These are phyloP conservation scores for Aspergillus intermedius DNA, from an alignment of 2,329 filamentous ascomycete species.

Conservation along the genomic window DNA sequence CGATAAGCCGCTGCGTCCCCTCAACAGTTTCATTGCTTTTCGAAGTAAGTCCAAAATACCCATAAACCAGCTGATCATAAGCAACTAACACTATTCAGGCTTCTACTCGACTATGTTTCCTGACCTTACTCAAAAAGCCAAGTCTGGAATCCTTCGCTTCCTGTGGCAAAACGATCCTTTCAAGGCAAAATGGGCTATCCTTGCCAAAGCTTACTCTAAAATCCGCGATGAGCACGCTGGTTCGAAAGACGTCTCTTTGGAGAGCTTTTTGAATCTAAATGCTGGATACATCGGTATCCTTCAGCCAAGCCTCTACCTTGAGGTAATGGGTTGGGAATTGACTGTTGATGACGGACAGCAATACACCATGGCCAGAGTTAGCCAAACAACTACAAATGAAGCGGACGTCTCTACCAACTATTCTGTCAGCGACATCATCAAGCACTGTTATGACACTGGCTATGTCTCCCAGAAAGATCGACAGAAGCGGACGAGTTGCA, in stretches of 20 bases:
- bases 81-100: constrained; percentile 23
- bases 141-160: constrained; percentile 44
- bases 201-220: constrained; percentile 52
- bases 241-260: constrained; percentile 36
- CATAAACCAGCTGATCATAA: neutral
- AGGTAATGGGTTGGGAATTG: constrained; percentile 43
- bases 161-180: constrained; percentile 48
- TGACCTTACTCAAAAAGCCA: constrained; percentile 46
- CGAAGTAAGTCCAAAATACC: constrained; percentile 24
- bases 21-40: constrained; percentile 36
- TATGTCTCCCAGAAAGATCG: constrained; percentile 17
- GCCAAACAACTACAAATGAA: constrained; percentile 11
- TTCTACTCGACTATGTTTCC: constrained; percentile 45
- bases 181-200: constrained; percentile 47
- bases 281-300: constrained; percentile 45
- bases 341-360: constrained; percentile 22
- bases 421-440: constrained; percentile 27
- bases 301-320: constrained; percentile 41
- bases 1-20: constrained; percentile 20
- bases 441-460: constrained; percentile 24
- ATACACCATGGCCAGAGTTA: constrained; percentile 15
- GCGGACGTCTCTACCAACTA: constrained; percentile 22
- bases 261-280: constrained; percentile 42
- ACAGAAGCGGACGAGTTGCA: constrained; percentile 3
- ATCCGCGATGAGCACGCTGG: constrained; percentile 47